A percentile compares a stretch with the other conserved stretches of the same genome.
These are phyloP conservation scores for Bipolaris victoriae DNA, from an alignment of 2,329 filamentous ascomycete species.

Conservation along the genomic window DNA sequence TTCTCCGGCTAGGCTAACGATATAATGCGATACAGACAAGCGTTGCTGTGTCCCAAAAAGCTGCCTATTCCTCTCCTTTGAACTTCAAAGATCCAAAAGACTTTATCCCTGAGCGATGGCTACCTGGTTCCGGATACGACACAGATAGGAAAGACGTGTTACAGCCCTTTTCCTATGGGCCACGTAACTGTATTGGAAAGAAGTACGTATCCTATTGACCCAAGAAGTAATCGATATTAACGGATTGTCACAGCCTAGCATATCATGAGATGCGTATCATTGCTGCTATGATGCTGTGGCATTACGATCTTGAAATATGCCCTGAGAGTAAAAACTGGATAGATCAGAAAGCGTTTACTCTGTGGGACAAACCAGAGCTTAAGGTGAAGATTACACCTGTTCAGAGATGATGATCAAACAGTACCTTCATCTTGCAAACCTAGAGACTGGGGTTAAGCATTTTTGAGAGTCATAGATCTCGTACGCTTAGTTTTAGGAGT, in stretches of 20 bases:
- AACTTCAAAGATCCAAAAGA: slow-evolving; percentile 9
- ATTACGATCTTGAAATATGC: slow-evolving; percentile 35
- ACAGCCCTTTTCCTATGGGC: slow-evolving; percentile 37
- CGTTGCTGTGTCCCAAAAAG: neutral
- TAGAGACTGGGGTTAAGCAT: no score
- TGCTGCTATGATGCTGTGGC: slow-evolving; percentile 28
- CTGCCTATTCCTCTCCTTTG: neutral
- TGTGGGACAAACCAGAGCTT: slow-evolving; percentile 25
- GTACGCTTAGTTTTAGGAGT: no score
- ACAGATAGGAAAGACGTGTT: slow-evolving; percentile 30
- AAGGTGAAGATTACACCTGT: slow-evolving; percentile 16
- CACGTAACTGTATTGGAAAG: slow-evolving; percentile 43
- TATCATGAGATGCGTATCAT: slow-evolving; percentile 45
- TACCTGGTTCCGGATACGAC: slow-evolving; percentile 32
- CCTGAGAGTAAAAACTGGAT: slow-evolving; percentile 6
- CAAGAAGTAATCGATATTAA: neutral
- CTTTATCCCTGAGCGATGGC: slow-evolving; percentile 44
- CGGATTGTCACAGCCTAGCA: slow-evolving; percentile 25
- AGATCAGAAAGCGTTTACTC: slow-evolving; percentile 12
- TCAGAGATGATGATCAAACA: neutral
- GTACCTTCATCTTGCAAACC: no score
- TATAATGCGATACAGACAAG: neutral
- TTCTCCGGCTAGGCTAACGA: neutral
- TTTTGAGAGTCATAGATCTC: no score
- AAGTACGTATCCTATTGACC: slow-evolving; percentile 30